Evolutionary conservation across 2,329 filamentous ascomycete genomes (phyloP).

Genomic region (Phyllosticta citriasiana): DNA sequence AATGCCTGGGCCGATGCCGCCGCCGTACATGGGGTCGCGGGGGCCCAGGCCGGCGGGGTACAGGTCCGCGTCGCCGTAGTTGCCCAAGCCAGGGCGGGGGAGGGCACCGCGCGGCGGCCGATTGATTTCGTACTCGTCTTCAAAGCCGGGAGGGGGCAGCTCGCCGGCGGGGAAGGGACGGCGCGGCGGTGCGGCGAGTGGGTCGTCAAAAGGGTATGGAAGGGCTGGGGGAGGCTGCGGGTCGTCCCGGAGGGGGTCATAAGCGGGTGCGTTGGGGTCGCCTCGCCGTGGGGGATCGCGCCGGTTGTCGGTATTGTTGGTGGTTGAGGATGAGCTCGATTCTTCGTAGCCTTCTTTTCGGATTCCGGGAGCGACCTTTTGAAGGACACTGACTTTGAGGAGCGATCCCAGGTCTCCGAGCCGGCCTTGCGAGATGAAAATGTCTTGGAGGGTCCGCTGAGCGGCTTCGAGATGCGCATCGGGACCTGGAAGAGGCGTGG

Average conservation of each 20-base stretch:
- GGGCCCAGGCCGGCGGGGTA: conserved; percentile 81
- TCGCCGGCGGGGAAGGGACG: conserved; percentile 59
- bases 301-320: conserved; percentile 31
- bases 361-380: conserved; percentile 69
- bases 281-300: conserved; percentile 28
- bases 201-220: conserved; percentile 60
- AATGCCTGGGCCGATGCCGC: conserved; percentile 46
- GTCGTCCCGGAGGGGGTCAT: conserved; percentile 33
- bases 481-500: conserved; percentile 23
- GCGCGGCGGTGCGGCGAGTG: conserved; percentile 49
- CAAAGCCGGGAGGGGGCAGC: conserved; percentile 80
- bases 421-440: conserved; percentile 65
- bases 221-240: conserved; percentile 47
- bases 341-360: conserved; percentile 73
- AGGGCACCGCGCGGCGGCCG: conserved; percentile 49
- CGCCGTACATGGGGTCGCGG: conserved; percentile 67
- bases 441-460: conserved; percentile 36
- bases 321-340: conserved; percentile 13
- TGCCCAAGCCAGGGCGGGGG: conserved; percentile 46
- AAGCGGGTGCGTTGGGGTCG: conserved; percentile 30
- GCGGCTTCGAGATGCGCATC: conserved; percentile 33
- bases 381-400: conserved; percentile 70
- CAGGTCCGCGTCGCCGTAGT: conserved; percentile 76
- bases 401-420: conserved; percentile 58
- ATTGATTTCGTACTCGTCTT: conserved; percentile 82